A percentile compares a stretch with the other conserved stretches of the same genome.
Conservation (phyloP, 306 rosid genomes). For the Ormosia semicastrata region DNA sequence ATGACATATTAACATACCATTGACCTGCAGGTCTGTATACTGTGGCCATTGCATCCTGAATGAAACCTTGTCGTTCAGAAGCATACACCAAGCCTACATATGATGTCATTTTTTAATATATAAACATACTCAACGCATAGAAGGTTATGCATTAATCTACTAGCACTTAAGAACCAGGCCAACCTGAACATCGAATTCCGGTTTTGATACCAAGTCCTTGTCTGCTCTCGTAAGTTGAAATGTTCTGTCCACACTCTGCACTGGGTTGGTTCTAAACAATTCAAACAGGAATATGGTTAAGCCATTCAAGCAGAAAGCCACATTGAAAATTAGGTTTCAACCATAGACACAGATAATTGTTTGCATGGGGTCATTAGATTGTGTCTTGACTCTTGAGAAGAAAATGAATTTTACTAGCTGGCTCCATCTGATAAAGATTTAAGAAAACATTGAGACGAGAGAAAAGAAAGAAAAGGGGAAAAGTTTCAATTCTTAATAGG, state of each 20-base stretch:
- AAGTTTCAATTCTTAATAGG: background rate
- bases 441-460: background rate
- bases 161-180: conserved; percentile 29
- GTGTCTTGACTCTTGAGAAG: background rate
- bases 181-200: conserved; percentile 91
- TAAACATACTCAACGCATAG: conserved; percentile 12
- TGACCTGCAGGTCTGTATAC: conserved; percentile 83
- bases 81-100: conserved; percentile 97
- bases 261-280: conserved; percentile 69
- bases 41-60: conserved; percentile 99
- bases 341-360: background rate
- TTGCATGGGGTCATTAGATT: background rate
- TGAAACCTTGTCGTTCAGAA: conserved; percentile 90
- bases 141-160: conserved; percentile 18
- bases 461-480: background rate
- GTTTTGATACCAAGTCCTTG: conserved; percentile 68
- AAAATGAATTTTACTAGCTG: background rate
- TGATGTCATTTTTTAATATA: conserved; percentile 17
- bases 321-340: conserved; percentile 1
- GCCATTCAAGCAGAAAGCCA: conserved; percentile 17
- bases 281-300: conserved; percentile 17
- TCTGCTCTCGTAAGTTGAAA: conserved; percentile 84
- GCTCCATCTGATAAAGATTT: background rate
- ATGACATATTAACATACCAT: conserved; percentile 56
- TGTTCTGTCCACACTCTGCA: conserved; percentile 81